These are phyloP conservation scores for Phytophthora syringae DNA, from an alignment of 352 stramenopile genomes.

Conservation along the genomic window DNA sequence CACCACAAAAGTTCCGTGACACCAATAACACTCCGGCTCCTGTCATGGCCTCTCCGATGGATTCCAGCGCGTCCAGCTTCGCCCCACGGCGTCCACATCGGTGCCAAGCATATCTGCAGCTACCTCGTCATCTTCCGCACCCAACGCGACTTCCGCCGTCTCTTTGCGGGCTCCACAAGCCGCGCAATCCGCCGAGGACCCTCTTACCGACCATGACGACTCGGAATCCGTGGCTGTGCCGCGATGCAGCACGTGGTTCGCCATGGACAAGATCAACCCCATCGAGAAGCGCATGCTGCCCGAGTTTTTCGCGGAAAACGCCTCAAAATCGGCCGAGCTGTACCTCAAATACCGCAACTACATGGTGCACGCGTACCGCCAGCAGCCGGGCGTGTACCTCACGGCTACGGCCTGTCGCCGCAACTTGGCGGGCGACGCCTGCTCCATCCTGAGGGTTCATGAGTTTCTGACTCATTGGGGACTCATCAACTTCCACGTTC, in stretches of 20 bases:
- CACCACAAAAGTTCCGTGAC: not conserved
- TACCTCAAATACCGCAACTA: slow-evolving; percentile 91
- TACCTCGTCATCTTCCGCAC: not conserved
- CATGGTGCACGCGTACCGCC: slow-evolving; percentile 83
- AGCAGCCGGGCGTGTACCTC: slow-evolving; percentile 82
- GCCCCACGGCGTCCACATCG: not conserved
- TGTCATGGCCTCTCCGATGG: slow-evolving; percentile 14
- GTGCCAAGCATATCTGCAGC: not conserved
- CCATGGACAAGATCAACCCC: slow-evolving; percentile 76
- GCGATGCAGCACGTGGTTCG: slow-evolving; percentile 81
- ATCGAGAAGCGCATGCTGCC: slow-evolving; percentile 86
- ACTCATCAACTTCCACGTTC: slow-evolving; percentile 88
- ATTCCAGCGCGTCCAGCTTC: slow-evolving; percentile 4
- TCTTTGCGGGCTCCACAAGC: not conserved
- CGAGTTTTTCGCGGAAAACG: slow-evolving; percentile 71
- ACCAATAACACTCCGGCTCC: not conserved
- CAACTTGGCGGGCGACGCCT: slow-evolving; percentile 81
- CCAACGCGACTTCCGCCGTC: not conserved
- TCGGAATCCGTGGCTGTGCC: slow-evolving; percentile 56
- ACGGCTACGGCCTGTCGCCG: slow-evolving; percentile 85
- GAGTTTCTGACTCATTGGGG: slow-evolving; percentile 89
- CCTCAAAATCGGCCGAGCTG: slow-evolving; percentile 48
- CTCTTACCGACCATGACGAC: slow-evolving; percentile 32
- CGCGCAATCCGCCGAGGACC: slow-evolving; percentile 18
- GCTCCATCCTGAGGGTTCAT: slow-evolving; percentile 84